Evolutionary conservation across 306 rosid species (phyloP), one percentile per base, ranked within the genome.

Genomic region (Lablab purpureus): DNA sequence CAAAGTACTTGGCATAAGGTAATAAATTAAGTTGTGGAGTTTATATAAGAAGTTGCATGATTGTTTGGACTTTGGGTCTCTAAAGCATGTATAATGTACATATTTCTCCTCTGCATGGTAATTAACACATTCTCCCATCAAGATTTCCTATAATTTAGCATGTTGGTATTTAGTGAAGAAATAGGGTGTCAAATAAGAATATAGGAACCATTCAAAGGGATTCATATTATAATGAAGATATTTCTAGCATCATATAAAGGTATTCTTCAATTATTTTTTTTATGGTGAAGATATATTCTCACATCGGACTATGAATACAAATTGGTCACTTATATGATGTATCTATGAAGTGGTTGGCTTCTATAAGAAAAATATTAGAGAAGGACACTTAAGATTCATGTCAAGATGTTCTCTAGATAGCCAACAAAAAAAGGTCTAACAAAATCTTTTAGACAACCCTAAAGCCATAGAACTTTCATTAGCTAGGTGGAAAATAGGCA

Each of bases 391-490:
- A 5, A 60, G 19, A 27, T 11, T 27, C 67, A 60, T 5, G 22
- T 60, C 19, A 62, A 30, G 12, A 62, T 62, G 43, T 28, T 59
- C 67, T 59, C 40, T 58, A 13, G 5, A 59, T 25, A 59, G 2
- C 66, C 66, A 36, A 23, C 0, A 19, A 62, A 17, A 30, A n/a
- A 62, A 62, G 7, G 43, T 30, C 12, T 14, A 14, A 63, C 6
- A 65, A n/a, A 65, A 65, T 34, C 41, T 73, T 36, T 34, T 7
- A 36, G 43, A 37, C 41, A 60, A 60, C 41, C 64, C 65, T 56
- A 58, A 23, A 58, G 17, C 34, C 8, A 56, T 22, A 56, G 32
- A 56, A 23, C n/a, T 25, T 58, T 58, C 64, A 52, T 13, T 21
- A 54, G 30, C 4, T 73, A 72, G 12, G 77, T 72, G 32, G 36